phyloP scores from a whole-genome alignment of 2,329 filamentous ascomycete genomes.

The Claviceps africana region DNA sequence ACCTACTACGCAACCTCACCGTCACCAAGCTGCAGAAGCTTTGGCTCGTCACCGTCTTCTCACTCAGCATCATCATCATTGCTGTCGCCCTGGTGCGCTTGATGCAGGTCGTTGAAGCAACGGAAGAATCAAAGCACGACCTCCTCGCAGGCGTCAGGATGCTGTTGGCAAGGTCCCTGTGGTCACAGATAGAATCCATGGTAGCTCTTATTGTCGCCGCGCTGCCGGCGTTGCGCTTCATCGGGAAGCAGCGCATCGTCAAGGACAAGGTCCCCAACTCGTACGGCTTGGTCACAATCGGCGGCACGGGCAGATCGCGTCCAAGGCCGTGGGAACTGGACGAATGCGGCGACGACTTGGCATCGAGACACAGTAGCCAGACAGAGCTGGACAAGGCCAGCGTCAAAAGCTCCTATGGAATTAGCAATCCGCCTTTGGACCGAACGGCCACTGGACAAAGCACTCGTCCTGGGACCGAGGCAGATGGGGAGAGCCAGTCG shows the following conservation, averaged over 20 bases:
- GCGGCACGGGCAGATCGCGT: neutral
- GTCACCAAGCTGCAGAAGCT: neutral
- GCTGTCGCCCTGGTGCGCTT: neutral
- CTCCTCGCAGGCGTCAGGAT: neutral
- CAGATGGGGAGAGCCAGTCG: neutral
- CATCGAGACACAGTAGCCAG: neutral
- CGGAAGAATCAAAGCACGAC: neutral
- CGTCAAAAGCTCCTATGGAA: neutral
- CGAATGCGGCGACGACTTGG: neutral
- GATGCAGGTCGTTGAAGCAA: neutral
- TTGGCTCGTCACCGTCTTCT: neutral
- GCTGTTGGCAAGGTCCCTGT: neutral
- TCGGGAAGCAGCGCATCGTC: neutral
- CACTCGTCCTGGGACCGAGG: neutral
- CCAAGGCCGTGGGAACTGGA: neutral
- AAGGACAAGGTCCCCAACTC: neutral
- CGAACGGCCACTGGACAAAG: neutral
- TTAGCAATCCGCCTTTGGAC: neutral
- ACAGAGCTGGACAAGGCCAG: neutral
- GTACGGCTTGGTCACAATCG: neutral
- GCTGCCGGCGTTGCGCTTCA: neutral
- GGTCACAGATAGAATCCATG: neutral
- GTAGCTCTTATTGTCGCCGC: neutral
- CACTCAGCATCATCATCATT: neutral
- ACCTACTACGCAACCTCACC: neutral